Evolutionary conservation across 192 early-diverging fungal genomes (phyloP), one percentile per base, ranked within the genome.

Genomic region (Podila horticola): DNA sequence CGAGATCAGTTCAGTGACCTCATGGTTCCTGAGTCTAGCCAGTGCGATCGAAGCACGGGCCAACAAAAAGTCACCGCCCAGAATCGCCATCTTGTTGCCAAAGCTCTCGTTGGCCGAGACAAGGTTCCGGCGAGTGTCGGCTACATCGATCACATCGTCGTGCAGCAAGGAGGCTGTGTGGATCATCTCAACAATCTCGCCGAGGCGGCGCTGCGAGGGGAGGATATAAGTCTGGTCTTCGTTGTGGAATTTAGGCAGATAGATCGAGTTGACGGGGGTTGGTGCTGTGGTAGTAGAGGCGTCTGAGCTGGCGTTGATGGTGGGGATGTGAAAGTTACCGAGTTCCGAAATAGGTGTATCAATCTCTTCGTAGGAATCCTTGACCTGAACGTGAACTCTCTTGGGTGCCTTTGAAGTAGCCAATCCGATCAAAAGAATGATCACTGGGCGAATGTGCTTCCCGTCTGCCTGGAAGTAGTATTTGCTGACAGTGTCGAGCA

Each of bases 171-270:
- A 95, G 15, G 97, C 94, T 5, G 96, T 99, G 76, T 99, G 96
- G 74, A 99, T 99, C 93, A 99, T 96, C 83, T 99, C 97, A 0
- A 94, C 94, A 64, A 99, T 98, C 83, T 99, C 97, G 7, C 96
- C 96, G 58, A 99, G 87, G 11, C 97, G 91, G 19, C 95, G 88
- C 62, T 99, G 97, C 30, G 95, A 91, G 11, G 95, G 93, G 60
- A 98, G 84, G 48, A 99, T 94, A 4, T 55, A 69, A 7, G 77
- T 69, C 38, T 81, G 66, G 29, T 81, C 77, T 9, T 83, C 79
- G 29, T 73, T 67, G 6, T 84, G 81, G 12, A 74, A 62, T 28
- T 74, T 70, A 29, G 74, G 59, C 29, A 58, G n/a, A 24, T 74
- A 71, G 77, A 74, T 66, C 26, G 74, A 26, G 36, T 64, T 66